These are phyloP conservation scores for Scytalidium lignicola DNA, from an alignment of 2,329 filamentous ascomycete species.

Conservation along the genomic window DNA sequence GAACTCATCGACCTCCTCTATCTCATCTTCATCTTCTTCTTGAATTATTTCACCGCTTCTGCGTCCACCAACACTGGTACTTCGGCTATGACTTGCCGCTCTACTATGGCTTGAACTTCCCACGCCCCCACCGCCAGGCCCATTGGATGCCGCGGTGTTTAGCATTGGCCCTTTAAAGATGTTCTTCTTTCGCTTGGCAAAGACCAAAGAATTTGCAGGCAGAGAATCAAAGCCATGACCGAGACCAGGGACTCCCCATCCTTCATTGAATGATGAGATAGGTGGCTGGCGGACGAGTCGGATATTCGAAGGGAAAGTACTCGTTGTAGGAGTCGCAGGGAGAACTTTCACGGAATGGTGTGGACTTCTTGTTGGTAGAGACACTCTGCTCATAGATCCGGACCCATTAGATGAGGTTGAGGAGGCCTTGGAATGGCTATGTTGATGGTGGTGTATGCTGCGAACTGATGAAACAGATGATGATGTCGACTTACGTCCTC, in stretches of 20 bases:
- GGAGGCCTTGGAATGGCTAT: conserved; percentile 89
- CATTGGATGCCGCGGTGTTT: conserved; percentile 29
- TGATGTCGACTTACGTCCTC: conserved; percentile 91
- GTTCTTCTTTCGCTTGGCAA: conserved; percentile 75
- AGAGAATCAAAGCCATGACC: conserved; percentile 54
- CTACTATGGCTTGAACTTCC: conserved; percentile 12
- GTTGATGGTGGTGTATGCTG: conserved; percentile 80
- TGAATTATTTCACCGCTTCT: conserved; percentile 69
- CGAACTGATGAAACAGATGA: conserved; percentile 91
- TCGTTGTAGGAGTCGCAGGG: conserved; percentile 75
- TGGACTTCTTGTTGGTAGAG: conserved; percentile 64
- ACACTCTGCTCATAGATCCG: conserved; percentile 65
- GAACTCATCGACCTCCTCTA: conserved; percentile 51
- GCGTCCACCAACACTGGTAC: conserved; percentile 59
- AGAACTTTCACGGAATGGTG: conserved; percentile 94
- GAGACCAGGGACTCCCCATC: conserved; percentile 41
- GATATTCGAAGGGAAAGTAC: conserved; percentile 77
- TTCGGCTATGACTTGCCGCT: conserved; percentile 41
- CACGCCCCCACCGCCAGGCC: conserved; percentile 21
- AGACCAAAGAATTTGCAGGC: conserved; percentile 60
- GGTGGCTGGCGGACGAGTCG: conserved; percentile 66
- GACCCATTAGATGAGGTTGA: conserved; percentile 82
- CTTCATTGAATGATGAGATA: conserved; percentile 52
- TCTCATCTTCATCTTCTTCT: conserved; percentile 53
- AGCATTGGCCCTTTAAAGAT: conserved; percentile 77